Evolutionary conservation across 495 filamentous ascomycete species (phyloP).

Genomic region (Lasiosphaeria miniovina): DNA sequence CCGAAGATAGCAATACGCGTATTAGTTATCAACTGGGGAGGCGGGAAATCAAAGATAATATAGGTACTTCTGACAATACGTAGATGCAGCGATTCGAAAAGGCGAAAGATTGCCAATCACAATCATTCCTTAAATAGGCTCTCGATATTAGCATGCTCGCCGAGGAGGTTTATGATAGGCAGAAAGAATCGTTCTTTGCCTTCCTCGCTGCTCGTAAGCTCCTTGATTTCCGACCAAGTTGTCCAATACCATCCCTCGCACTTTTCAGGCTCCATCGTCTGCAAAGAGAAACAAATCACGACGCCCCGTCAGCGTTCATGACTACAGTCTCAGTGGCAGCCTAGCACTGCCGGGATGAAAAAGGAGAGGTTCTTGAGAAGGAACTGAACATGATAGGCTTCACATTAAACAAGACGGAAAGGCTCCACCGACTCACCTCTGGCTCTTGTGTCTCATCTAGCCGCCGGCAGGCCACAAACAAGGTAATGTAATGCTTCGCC

Average conservation of each 20-base stretch:
- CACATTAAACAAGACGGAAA: background rate
- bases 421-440: constrained; percentile 38
- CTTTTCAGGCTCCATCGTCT: constrained; percentile 58
- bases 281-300: background rate
- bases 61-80: no score
- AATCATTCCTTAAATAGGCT: constrained; percentile 1
- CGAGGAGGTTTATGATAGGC: constrained; percentile 53
- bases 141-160: constrained; percentile 41
- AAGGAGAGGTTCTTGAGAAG: no score
- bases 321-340: background rate
- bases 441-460: constrained; percentile 44
- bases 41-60: no score
- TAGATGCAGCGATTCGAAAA: no score
- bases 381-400: background rate
- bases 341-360: background rate
- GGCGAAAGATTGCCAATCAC: no score
- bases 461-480: constrained; percentile 53
- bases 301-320: background rate
- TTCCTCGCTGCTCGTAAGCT: constrained; percentile 21
- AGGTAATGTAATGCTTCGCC: constrained; percentile 63
- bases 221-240: constrained; percentile 46
- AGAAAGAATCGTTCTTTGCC: constrained; percentile 48
- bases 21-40: no score
- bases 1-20: no score
- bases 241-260: constrained; percentile 64